phyloP scores from a whole-genome alignment of 768 basidiomycete species.

The Pleurotus giganteus region DNA sequence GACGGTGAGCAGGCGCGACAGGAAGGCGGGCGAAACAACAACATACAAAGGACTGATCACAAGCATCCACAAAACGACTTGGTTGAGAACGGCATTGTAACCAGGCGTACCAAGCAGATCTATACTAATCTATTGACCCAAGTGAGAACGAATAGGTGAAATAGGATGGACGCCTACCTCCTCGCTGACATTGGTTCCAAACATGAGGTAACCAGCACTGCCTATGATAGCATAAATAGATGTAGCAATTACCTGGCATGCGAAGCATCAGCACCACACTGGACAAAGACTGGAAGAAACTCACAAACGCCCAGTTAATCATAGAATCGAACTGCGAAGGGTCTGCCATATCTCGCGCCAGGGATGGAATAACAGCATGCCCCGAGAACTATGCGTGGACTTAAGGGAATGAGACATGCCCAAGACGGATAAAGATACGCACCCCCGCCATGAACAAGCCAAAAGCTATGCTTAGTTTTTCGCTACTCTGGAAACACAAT shows the following conservation, averaged over 20 bases:
- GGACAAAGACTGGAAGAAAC: slow-evolving; percentile 20
- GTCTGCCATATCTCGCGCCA: slow-evolving; percentile 87
- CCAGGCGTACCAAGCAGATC: slow-evolving; percentile 73
- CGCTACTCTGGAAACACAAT: slow-evolving; percentile 46
- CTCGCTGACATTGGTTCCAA: slow-evolving; percentile 73
- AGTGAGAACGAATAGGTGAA: neutral
- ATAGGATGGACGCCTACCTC: slow-evolving; percentile 51
- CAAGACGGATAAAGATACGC: slow-evolving; percentile 20
- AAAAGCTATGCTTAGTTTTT: slow-evolving; percentile 73
- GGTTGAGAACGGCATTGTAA: slow-evolving; percentile 70
- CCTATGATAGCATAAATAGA: slow-evolving; percentile 67
- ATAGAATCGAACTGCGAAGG: slow-evolving; percentile 78
- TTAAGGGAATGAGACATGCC: neutral
- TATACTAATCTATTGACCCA: slow-evolving; percentile 64
- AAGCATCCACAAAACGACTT: slow-evolving; percentile 80
- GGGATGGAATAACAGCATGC: slow-evolving; percentile 87
- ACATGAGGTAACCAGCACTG: slow-evolving; percentile 89
- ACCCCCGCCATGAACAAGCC: slow-evolving; percentile 94
- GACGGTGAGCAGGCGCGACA: neutral
- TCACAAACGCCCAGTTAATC: slow-evolving; percentile 84
- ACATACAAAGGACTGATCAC: slow-evolving; percentile 75
- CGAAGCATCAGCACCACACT: neutral
- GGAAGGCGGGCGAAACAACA: neutral
- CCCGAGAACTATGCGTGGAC: slow-evolving; percentile 68
- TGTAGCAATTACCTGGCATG: slow-evolving; percentile 56